Base-by-base conservation (phyloP, 192 early-diverging fungal genomes). In the Paraglomus occultum region DNA sequence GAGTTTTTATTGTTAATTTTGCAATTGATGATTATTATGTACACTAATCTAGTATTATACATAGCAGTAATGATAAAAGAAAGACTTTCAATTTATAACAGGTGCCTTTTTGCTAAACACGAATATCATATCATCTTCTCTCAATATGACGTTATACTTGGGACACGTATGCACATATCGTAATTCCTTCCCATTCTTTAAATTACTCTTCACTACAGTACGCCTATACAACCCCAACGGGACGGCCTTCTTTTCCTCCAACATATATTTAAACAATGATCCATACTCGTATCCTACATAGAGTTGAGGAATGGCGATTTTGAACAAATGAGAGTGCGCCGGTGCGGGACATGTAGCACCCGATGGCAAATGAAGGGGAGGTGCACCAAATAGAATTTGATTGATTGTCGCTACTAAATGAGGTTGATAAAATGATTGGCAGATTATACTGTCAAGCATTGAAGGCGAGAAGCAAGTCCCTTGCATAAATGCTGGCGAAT, bases 371-470 rank as follows among this genome's bases (percentile, higher is more conserved):
- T 58, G 67, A n/a, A 70, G 51, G n/a, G 67, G 67, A 5, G 53
- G 67, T 0, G 67, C 67, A 11, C 67, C 54, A 58, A 70, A 70
- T 42, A 70, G 55, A 22, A 70, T 39, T 49, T 70, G 67, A 9
- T 70, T 17, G 42, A 70, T 70, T 45, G 59, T 70, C 1, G 55
- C 44, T 17, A 70, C 67, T 0, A 70, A n/a, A 15, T 70, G 67
- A 48, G 67, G 67, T 46, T 70, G 67, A 59, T 70, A 70, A 57
- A 58, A 70, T 17, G 67, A 70, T 59, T 70, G 67, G 49, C 67
- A 70, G 40, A 70, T 70, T 12, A 70, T 70, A 40, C 67, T 70
- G 40, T 70, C 67, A 3, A 70, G 17, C 67, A 70, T 70, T 20
- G 67, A 70, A 48, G 59, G 49, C 3, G 67, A 59, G 39, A 70